phyloP scores from a whole-genome alignment of 192 early-diverging fungal species.

The Paraglomus brasilianum region DNA sequence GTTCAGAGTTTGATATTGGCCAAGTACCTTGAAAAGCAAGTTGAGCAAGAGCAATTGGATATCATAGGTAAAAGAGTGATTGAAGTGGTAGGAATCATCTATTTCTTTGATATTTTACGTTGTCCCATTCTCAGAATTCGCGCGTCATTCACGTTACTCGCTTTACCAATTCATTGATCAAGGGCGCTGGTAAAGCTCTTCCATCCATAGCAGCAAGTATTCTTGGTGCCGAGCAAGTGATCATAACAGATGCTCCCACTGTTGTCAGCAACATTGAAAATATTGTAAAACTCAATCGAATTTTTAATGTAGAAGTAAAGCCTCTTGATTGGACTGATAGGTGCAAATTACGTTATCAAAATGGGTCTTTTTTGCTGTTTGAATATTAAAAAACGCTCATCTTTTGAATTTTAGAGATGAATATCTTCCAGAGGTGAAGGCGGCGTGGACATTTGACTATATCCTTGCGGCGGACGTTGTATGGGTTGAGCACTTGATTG shows the following conservation, averaged over 20 bases:
- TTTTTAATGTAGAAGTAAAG: constrained; percentile 8
- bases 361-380: too few species aligned
- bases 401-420: constrained; percentile 14
- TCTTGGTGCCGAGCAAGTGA: constrained; percentile 12
- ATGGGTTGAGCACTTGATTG: constrained; percentile 47
- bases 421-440: neutral
- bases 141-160: neutral
- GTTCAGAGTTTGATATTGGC: constrained; percentile 27
- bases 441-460: constrained; percentile 33
- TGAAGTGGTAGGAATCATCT: constrained; percentile 8
- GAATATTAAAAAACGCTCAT: too few species aligned
- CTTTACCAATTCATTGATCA: neutral
- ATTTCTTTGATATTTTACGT: neutral
- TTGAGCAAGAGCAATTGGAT: neutral
- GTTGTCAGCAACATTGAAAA: constrained; percentile 20
- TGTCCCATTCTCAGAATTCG: neutral
- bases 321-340: constrained; percentile 20
- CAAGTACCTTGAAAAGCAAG: constrained; percentile 31
- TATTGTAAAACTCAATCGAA: constrained; percentile 18
- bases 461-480: constrained; percentile 47
- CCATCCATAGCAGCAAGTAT: constrained; percentile 22
- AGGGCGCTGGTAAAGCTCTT: constrained; percentile 26
- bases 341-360: neutral
- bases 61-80: constrained; percentile 20
- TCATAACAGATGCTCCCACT: constrained; percentile 24